Evolutionary conservation across 2,329 filamentous ascomycete genomes (phyloP).

Genomic region (Cyclaneusma minus): DNA sequence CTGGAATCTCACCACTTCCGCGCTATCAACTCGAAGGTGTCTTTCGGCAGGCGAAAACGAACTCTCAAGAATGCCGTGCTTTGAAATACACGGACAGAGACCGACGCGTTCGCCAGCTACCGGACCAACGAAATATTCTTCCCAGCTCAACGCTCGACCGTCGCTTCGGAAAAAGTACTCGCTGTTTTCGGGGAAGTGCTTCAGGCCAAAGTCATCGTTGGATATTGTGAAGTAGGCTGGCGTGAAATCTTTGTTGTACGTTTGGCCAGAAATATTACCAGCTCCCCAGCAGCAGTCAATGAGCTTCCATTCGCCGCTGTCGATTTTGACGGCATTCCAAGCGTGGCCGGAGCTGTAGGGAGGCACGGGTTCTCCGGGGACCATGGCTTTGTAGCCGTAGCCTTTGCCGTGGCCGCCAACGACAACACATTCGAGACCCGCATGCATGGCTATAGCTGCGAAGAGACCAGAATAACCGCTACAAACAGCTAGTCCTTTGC

Average conservation of each 20-base stretch:
- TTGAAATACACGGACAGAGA: conserved; percentile 27
- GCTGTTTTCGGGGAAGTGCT: conserved; percentile 61
- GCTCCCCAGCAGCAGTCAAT: conserved; percentile 90
- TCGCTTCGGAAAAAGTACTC: conserved; percentile 61
- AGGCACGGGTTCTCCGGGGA: conserved; percentile 50
- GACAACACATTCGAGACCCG: conserved; percentile 64
- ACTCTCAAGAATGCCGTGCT: conserved; percentile 36
- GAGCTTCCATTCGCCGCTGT: conserved; percentile 79
- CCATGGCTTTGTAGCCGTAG: conserved; percentile 50
- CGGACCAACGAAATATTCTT: conserved; percentile 62
- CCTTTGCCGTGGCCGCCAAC: conserved; percentile 77
- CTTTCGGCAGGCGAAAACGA: conserved; percentile 46
- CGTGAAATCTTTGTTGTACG: conserved; percentile 54
- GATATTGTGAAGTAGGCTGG: conserved; percentile 40
- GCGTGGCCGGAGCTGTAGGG: conserved; percentile 56
- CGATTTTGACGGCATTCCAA: conserved; percentile 86
- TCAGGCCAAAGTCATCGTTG: conserved; percentile 69
- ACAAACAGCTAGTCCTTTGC: conserved; percentile 72
- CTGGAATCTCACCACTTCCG: conserved; percentile 54
- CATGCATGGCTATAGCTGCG: conserved; percentile 59
- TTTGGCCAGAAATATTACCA: conserved; percentile 43
- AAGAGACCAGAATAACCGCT: conserved; percentile 82
- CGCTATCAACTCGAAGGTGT: conserved; percentile 39
- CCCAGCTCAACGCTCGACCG: conserved; percentile 54
- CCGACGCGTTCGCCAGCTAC: conserved; percentile 27